Evolutionary conservation across 176 grass and related monocot genomes (phyloP).

Genomic region (Metroxylon sagu): DNA sequence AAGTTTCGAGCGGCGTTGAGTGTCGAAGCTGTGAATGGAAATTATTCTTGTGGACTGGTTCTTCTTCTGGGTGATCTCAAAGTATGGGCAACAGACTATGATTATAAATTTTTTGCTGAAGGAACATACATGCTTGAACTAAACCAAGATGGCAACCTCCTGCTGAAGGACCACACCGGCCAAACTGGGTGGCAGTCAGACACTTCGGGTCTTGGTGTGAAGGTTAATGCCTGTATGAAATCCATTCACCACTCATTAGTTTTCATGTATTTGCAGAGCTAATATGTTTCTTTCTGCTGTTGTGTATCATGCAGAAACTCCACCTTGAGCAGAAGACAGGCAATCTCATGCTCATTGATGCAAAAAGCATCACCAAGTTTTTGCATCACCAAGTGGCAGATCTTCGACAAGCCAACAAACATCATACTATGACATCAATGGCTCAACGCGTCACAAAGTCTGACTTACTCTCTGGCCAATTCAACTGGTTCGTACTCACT

Average conservation of each 20-base stretch:
- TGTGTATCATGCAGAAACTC: conserved; percentile 35
- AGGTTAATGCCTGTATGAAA: conserved; percentile 17
- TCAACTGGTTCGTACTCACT: conserved; percentile 36
- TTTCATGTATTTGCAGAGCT: not conserved
- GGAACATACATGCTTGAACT: conserved; percentile 27
- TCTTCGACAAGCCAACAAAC: conserved; percentile 40
- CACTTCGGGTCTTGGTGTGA: conserved; percentile 28
- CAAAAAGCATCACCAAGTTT: conserved; percentile 27
- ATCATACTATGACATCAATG: conserved; percentile 34
- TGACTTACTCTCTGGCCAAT: conserved; percentile 7
- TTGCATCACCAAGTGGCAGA: conserved; percentile 42
- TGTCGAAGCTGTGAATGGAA: conserved; percentile 14
- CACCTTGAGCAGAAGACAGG: conserved; percentile 26
- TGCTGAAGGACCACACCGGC: conserved; percentile 18
- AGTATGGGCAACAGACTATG: conserved; percentile 42
- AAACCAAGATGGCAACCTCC: conserved; percentile 27
- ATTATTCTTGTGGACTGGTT: conserved; percentile 29
- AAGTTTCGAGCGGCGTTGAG: conserved; percentile 16
- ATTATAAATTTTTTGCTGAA: conserved; percentile 10
- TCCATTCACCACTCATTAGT: not conserved
- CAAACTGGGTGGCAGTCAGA: conserved; percentile 23
- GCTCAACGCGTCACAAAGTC: conserved; percentile 5
- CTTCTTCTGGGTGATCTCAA: conserved; percentile 28
- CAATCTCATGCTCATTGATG: conserved; percentile 44
- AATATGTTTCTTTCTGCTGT: not conserved